These are phyloP conservation scores for Penicillium arizonense DNA, from an alignment of 495 filamentous ascomycete species.

Conservation along the genomic window DNA sequence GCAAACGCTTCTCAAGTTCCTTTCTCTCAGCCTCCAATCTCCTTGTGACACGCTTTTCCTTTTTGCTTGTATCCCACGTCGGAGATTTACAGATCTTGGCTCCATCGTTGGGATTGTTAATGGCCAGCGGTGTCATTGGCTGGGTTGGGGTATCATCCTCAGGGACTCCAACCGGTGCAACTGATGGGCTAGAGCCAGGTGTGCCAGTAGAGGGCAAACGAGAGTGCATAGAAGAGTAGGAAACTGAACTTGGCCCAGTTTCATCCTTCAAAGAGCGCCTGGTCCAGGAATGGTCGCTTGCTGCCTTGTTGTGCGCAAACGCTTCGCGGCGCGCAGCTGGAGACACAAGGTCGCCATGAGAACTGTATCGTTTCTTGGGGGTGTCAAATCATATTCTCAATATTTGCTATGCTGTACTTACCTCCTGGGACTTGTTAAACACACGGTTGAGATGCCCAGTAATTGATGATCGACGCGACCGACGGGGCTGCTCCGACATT, in stretches of 20 bases:
- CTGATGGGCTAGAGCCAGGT: constrained; percentile 19
- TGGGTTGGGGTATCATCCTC: constrained; percentile 10
- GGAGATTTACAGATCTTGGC: constrained; percentile 16
- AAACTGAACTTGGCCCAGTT: constrained; percentile 15
- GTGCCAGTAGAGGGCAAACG: constrained; percentile 17
- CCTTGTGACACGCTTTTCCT: constrained; percentile 35
- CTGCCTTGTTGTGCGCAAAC: constrained; percentile 1
- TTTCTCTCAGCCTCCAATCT: constrained; percentile 39
- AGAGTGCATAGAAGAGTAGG: constrained; percentile 17
- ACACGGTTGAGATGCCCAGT: constrained; percentile 37
- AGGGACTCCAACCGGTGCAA: constrained; percentile 1
- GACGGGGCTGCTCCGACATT: constrained; percentile 21
- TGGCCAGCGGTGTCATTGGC: neutral
- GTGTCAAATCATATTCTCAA: constrained; percentile 5
- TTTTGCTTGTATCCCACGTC: constrained; percentile 19
- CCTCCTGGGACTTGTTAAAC: constrained; percentile 24
- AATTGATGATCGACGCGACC: constrained; percentile 33
- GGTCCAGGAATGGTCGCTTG: constrained; percentile 1
- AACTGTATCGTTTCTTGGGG: constrained; percentile 21
- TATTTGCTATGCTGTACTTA: constrained; percentile 7
- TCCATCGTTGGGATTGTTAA: neutral
- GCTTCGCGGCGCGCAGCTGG: constrained; percentile 1
- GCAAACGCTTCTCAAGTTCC: constrained; percentile 36
- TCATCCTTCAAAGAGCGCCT: constrained; percentile 11
- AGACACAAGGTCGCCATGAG: neutral